These are phyloP conservation scores for Uronychia setigera DNA, from an alignment of 73 alveolate species.

Conservation along the genomic window DNA sequence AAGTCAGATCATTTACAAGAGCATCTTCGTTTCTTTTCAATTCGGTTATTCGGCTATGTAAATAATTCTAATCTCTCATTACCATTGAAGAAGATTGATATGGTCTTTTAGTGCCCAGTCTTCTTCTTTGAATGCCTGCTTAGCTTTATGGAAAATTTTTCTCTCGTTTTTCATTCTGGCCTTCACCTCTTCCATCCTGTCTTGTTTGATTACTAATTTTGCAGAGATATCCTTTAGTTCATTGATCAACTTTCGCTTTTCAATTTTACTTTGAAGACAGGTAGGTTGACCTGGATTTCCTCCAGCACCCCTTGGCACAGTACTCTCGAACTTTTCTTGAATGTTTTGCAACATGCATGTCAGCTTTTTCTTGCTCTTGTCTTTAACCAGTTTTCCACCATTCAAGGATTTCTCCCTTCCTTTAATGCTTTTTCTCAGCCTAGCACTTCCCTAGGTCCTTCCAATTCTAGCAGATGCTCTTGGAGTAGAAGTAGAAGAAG, in stretches of 20 bases:
- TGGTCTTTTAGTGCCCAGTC: not conserved
- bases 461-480: too few relatives aligned
- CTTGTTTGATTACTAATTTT: not conserved
- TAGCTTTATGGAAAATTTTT: not conserved
- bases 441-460: too few relatives aligned
- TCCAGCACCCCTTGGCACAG: not conserved
- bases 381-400: too few relatives aligned
- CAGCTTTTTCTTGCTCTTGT: not conserved
- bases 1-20: not conserved
- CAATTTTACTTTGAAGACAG: not conserved
- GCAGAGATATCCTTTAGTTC: not conserved
- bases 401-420: too few relatives aligned
- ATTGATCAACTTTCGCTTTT: not conserved
- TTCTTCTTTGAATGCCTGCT: not conserved
- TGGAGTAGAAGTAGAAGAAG: too few relatives aligned
- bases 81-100: not conserved
- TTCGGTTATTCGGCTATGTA: not conserved
- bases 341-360: not conserved
- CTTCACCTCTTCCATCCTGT: not conserved
- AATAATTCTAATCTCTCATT: not conserved
- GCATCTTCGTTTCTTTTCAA: slow-evolving; percentile 3
- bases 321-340: not conserved
- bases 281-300: not conserved
- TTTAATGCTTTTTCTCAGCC: too few relatives aligned
- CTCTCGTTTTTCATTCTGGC: not conserved